Evolutionary conservation across 768 basidiomycete species (phyloP), one percentile per base, ranked within the genome.

Genomic region (Crassisporium funariophilum): DNA sequence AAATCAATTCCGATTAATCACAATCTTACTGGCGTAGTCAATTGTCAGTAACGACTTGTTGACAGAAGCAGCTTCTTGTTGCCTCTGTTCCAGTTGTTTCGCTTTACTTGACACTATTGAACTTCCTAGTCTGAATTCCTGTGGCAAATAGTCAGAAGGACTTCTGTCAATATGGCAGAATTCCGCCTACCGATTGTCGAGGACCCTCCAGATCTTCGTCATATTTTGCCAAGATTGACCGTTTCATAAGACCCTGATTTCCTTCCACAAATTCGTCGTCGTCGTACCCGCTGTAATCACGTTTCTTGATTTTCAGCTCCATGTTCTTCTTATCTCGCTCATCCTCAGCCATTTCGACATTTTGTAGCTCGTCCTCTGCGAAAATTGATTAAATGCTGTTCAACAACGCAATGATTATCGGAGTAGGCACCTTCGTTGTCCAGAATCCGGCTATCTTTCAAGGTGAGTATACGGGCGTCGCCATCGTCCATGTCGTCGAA

Each of bases 291-390:
- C 91, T 94, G 61, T 98, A 98, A 61, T 90, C 88, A 19, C 81
- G 82, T 47, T 79, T 84, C 72, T 95, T 93, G 35, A 87, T 91
- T 69, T 97, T 95, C 39, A 89, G 69, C 35, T 94, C 90, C 40
- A 83, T 72, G 25, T 86, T 84, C 68, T 91, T 86, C 60, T 89
- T 81, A 12, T 78, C 80, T 16, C 81, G 81, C 55, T 95, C 93
- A 41, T 81, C 83, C 62, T 97, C 95, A 0, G 91, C 93, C 79
- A 98, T 82, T 59, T 97, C 92, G 44, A 97, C 76, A 56, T 99
- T 98, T 71, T 97, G 90, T 11, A 99, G 78, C 67, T 95, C 97
- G 67, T 99, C 97, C 86, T 99, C 97, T 95, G 61, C 8, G 24
- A 8, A 36, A 37, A 20, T 17, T 1, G 10, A 8, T 55, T 16